Evolutionary conservation across 805 yeast species (phyloP), one percentile per base, ranked within the genome.

Genomic region (Ogataea degrootiae): DNA sequence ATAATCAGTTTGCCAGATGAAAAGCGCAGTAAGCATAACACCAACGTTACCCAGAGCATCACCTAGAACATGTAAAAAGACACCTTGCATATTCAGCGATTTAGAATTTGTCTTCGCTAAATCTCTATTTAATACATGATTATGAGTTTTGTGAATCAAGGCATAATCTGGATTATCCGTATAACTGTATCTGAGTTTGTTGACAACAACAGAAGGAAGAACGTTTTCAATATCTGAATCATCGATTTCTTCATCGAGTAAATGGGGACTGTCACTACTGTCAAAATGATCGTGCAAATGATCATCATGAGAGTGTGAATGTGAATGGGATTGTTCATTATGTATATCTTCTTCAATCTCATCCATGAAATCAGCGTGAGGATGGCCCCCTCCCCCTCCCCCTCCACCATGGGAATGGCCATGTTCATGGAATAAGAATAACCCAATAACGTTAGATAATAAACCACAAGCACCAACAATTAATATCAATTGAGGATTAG

Each of bases 61-160:
- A 40, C 98, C 98, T 57, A 94, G 53, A 12, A 94, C 99, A 62
- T 92, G 99, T 61, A 92, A 73, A 62, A 88, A 94, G 3, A 92
- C 97, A 53, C 99, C 99, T 59, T 88, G 91, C 97, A 92, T 92
- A 68, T 94, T 92, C 72, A 92, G 72, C n/a, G 96, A 87, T 61
- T 77, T 80, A 33, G 67, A 58, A 50, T 72, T 38, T 44, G 63
- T 60, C 39, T 52, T 49, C 6, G 37, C 45, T 3, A 45, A 12
- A 19, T 43, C 36, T 39, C 45, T 56, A 41, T 59, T 53, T n/a
- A 52, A 35, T 23, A 47, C 56, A 44, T 61, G 66, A 38, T 58
- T 58, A 42, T 61, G 66, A 5, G 47, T 45, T 16, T 48, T 48
- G 46, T 61, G 66, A 23, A 46, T 53, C 22, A 45, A 26, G 33